phyloP scores from a whole-genome alignment of 1,284 basidiomycete species.

The Laetiporus sulphureus region DNA sequence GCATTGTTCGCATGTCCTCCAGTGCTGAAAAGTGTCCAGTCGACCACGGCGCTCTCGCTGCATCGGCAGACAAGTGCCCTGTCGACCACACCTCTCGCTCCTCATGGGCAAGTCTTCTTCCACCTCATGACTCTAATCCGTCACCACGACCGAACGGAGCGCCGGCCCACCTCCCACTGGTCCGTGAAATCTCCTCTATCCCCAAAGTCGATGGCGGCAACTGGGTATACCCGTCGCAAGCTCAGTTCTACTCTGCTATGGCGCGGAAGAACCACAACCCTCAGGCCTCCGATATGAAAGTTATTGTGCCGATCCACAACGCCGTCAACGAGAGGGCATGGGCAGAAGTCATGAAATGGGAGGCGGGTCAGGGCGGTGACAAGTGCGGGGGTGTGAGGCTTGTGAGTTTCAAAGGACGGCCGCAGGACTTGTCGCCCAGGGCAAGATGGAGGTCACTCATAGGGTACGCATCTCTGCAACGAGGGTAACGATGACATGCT shows the following conservation, averaged over 20 bases:
- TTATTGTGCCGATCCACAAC: slow-evolving; percentile 98
- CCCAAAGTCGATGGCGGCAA: slow-evolving; percentile 66
- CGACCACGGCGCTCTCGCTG: slow-evolving; percentile 26
- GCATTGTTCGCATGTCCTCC: too few species aligned
- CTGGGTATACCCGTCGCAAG: slow-evolving; percentile 98
- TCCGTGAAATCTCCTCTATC: slow-evolving; percentile 86
- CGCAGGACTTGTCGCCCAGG: slow-evolving; percentile 69
- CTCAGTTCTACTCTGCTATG: slow-evolving; percentile 96
- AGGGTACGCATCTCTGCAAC: slow-evolving; percentile 55
- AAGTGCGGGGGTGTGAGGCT: slow-evolving; percentile 80
- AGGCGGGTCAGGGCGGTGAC: slow-evolving; percentile 71
- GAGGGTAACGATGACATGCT: neutral
- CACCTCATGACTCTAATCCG: slow-evolving; percentile 18
- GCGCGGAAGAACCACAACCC: slow-evolving; percentile 88
- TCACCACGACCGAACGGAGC: slow-evolving; percentile 11
- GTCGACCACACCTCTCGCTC: slow-evolving; percentile 50
- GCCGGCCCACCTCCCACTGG: slow-evolving; percentile 41
- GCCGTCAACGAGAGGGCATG: slow-evolving; percentile 98
- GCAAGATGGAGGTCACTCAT: slow-evolving; percentile 80
- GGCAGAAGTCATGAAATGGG: slow-evolving; percentile 89
- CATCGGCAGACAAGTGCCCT: slow-evolving; percentile 35
- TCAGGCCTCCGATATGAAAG: slow-evolving; percentile 82
- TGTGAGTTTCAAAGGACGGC: slow-evolving; percentile 82
- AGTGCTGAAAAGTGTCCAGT: slow-evolving; percentile 59
- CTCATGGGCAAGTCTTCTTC: slow-evolving; percentile 45